phyloP scores from a whole-genome alignment of 202 grass and related monocot species.

The Panicum virgatum region DNA sequence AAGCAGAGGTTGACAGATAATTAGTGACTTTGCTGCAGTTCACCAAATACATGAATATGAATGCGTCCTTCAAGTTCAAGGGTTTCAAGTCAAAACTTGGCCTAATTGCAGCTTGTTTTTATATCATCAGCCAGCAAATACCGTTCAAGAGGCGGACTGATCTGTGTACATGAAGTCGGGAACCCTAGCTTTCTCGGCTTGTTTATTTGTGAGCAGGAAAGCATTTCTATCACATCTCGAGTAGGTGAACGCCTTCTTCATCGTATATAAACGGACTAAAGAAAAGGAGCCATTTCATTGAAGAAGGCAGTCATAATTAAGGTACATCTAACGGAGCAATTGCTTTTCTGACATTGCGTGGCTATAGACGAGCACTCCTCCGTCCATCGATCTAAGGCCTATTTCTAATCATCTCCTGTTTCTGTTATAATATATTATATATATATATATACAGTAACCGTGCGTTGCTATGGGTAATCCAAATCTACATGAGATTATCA shows the following conservation, averaged over 20 bases:
- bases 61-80: not conserved
- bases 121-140: constrained; percentile 20
- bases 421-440: no score
- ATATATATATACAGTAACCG: no score
- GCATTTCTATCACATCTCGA: constrained; percentile 19
- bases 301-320: not conserved
- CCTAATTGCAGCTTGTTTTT: not conserved
- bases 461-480: no score
- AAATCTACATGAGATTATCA: no score
- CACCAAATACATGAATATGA: not conserved
- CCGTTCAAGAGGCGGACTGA: not conserved
- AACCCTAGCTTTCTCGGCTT: not conserved
- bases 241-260: constrained; percentile 14
- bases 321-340: not conserved
- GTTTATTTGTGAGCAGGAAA: not conserved
- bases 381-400: no score
- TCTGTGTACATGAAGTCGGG: not conserved
- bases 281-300: not conserved
- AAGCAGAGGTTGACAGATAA: not conserved
- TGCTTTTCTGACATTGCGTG: not conserved
- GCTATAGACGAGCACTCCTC: not conserved
- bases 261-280: not conserved
- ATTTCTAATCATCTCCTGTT: no score
- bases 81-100: not conserved
- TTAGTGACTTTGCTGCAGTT: not conserved